Evolutionary conservation across 192 early-diverging fungal genomes (phyloP), one percentile per base, ranked within the genome.

Genomic region (Coemansia erecta): DNA sequence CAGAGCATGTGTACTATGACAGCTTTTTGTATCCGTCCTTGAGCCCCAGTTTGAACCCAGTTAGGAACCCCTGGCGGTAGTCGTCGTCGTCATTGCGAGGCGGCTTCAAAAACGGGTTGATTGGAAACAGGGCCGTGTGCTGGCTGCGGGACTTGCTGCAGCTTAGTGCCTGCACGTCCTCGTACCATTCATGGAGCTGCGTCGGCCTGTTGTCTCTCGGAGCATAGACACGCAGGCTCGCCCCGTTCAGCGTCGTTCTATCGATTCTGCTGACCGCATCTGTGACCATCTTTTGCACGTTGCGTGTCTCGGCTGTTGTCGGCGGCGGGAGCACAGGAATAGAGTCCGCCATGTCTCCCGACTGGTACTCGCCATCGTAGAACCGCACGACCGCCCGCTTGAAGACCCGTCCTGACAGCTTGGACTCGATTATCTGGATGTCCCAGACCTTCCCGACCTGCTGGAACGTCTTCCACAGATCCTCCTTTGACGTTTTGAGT

Each of bases 151-250:
- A 31, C 33, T 28, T 18, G 4, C 12, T 37, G 45, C 35, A 50
- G 0, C 59, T 49, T 19, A 41, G 43, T n/a, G 42, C 22, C 21
- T 49, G 56, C 47, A 52, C 39, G 18, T 63, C 45, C 35, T 70
- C 64, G 45, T 70, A 77, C 73, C 73, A 77, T 23, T 58, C 51
- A 53, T 77, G 73, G 19, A 70, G 68, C 64, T 77, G 73, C 12
- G 21, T 60, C 12, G 67, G 73, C 0, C 50, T 53, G 21, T 63
- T 28, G 13, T 51, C 37, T 7, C 49, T 35, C 9, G 51, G 35
- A 39, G 57, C 28, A 41, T 46, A 48, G 11, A 70, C 68, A 12
- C 46, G 17, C 42, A 77, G 62, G 39, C 60, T 51, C 9, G 40
- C 37, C 28, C 64, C 64, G 41, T 77, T 67, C 13, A 77, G 54